Evolutionary conservation across 2,329 filamentous ascomycete genomes (phyloP).

Genomic region (Paraphoma sp.): DNA sequence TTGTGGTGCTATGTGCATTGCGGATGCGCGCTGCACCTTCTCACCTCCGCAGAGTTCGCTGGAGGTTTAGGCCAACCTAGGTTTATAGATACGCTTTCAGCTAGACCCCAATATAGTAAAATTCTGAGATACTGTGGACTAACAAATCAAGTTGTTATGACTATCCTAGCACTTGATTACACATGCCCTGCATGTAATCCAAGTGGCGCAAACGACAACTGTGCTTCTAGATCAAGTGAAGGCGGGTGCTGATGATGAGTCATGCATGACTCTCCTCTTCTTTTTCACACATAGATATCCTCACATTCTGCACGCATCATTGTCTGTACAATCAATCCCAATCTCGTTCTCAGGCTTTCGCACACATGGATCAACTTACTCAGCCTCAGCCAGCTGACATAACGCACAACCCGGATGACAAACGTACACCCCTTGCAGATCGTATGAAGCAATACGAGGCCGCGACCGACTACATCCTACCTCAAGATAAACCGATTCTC

Average conservation of each 20-base stretch:
- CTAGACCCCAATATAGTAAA: too few relatives aligned
- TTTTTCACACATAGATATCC: neutral
- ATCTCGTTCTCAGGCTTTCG: neutral
- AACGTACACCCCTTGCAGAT: slow-evolving; percentile 24
- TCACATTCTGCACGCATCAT: neutral
- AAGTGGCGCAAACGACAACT: too few relatives aligned
- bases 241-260: neutral
- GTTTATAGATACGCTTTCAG: too few relatives aligned
- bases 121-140: too few relatives aligned
- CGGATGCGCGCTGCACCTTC: too few relatives aligned
- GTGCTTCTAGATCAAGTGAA: neutral
- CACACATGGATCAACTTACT: neutral
- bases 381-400: neutral
- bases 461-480: slow-evolving; percentile 29
- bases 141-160: too few relatives aligned
- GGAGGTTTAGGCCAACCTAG: too few relatives aligned
- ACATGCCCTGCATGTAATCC: too few relatives aligned
- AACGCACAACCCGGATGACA: neutral
- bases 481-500: slow-evolving; percentile 24
- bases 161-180: too few relatives aligned
- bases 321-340: neutral
- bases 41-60: too few relatives aligned
- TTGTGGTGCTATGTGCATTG: too few relatives aligned
- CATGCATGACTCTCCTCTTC: neutral
- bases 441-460: slow-evolving; percentile 45